A percentile compares a stretch with the other conserved stretches of the same genome.
Evolutionary conservation across 2,329 filamentous ascomycete genomes (phyloP).

Genomic region (Colletotrichum theobromicola): DNA sequence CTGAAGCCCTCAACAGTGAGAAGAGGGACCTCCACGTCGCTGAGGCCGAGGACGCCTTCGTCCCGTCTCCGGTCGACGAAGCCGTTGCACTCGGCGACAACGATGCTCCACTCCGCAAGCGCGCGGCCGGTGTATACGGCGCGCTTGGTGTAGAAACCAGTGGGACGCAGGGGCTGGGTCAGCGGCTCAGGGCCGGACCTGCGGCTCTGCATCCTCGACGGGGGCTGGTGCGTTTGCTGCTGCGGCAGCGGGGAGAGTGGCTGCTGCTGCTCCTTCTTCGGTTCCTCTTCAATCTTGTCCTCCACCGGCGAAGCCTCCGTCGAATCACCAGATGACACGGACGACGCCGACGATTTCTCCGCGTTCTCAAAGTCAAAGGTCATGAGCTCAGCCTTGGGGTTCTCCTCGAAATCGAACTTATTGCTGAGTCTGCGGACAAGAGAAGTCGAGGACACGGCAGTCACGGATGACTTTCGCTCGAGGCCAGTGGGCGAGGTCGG

Average conservation of each 20-base stretch:
- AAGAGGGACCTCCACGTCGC: slow-evolving; percentile 65
- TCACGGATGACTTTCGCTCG: slow-evolving; percentile 24
- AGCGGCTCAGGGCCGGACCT: slow-evolving; percentile 32
- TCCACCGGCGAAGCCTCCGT: slow-evolving; percentile 8
- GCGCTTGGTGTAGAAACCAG: slow-evolving; percentile 48
- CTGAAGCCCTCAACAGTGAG: slow-evolving; percentile 48
- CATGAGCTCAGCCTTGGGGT: slow-evolving; percentile 10
- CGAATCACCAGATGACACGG: slow-evolving; percentile 5
- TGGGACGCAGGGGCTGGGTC: slow-evolving; percentile 51
- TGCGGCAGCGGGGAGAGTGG: slow-evolving; percentile 22
- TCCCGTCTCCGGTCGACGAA: slow-evolving; percentile 78
- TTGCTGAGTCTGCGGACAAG: slow-evolving; percentile 20
- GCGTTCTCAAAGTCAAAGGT: slow-evolving; percentile 7
- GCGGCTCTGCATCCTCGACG: slow-evolving; percentile 23
- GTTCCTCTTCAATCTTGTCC: slow-evolving; percentile 25
- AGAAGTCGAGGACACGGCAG: slow-evolving; percentile 11
- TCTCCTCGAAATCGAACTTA: slow-evolving; percentile 18
- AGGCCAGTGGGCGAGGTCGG: not conserved
- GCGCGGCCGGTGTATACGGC: slow-evolving; percentile 73
- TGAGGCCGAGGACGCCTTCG: slow-evolving; percentile 72
- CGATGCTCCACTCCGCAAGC: slow-evolving; percentile 78
- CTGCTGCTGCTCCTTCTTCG: slow-evolving; percentile 27
- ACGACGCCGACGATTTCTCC: slow-evolving; percentile 15
- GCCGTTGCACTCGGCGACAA: slow-evolving; percentile 80
- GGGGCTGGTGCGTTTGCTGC: slow-evolving; percentile 14